Evolutionary conservation across 345 rosid genomes (phyloP).

Genomic region (Carallia pectinifolia): DNA sequence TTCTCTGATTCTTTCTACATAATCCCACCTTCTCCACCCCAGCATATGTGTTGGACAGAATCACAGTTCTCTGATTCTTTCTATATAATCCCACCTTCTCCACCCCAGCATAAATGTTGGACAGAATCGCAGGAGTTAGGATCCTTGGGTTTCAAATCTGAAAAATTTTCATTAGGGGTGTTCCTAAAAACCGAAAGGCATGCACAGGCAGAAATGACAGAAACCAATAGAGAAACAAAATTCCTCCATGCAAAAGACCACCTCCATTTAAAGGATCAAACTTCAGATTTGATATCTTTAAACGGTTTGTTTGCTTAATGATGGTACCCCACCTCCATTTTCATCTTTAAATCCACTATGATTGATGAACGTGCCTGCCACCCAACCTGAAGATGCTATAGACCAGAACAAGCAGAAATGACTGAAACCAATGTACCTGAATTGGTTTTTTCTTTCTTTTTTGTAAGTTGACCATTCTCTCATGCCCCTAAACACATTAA

Average conservation of each 20-base stretch:
- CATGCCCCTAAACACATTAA: conserved; percentile 54
- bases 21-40: conserved; percentile 46
- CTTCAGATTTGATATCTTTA: too few relatives aligned
- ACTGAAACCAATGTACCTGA: conserved; percentile 46
- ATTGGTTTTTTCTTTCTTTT: conserved; percentile 31
- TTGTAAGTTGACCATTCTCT: conserved; percentile 26
- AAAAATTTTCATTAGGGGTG: conserved; percentile 27
- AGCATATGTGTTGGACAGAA: conserved; percentile 53
- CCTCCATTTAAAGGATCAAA: too few relatives aligned
- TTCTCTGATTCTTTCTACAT: conserved; percentile 49
- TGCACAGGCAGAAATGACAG: too few relatives aligned
- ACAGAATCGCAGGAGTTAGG: conserved; percentile 44
- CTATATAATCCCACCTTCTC: conserved; percentile 53
- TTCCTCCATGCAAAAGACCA: too few relatives aligned
- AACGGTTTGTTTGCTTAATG: too few relatives aligned
- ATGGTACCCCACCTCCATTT: conserved; percentile 16
- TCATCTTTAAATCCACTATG: conserved; percentile 31
- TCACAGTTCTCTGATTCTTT: conserved; percentile 51
- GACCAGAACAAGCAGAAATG: conserved; percentile 50
- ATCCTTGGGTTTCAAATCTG: conserved; percentile 49
- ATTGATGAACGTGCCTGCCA: conserved; percentile 40
- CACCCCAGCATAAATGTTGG: conserved; percentile 49
- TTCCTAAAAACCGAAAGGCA: too few relatives aligned
- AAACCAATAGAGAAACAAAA: too few relatives aligned
- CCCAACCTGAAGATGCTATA: conserved; percentile 41